Conservation (phyloP, 2,329 filamentous ascomycete genomes). For the Epichloe bromicola region DNA sequence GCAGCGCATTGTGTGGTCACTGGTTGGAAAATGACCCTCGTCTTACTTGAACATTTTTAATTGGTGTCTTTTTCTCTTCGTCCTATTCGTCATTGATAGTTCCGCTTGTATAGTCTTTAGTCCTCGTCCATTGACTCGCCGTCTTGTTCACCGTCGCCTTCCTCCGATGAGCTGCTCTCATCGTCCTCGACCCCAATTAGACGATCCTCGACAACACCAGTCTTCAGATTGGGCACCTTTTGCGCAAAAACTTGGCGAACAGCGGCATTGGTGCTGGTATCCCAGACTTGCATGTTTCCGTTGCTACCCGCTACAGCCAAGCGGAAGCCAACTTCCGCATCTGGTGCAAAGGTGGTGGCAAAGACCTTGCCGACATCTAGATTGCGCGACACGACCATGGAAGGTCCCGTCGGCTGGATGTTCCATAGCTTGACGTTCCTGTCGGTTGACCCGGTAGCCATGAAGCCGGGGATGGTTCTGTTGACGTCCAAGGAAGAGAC, state of each 20-base stretch:
- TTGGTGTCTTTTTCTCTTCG: not conserved
- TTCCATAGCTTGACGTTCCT: slow-evolving; percentile 97
- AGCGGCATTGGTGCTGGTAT: slow-evolving; percentile 82
- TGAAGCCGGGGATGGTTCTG: slow-evolving; percentile 74
- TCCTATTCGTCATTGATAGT: not conserved
- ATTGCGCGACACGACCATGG: slow-evolving; percentile 83
- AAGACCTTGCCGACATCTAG: slow-evolving; percentile 93
- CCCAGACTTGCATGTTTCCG: slow-evolving; percentile 87
- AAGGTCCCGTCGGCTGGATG: slow-evolving; percentile 64
- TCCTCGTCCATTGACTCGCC: slow-evolving; percentile 15
- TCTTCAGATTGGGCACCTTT: slow-evolving; percentile 48
- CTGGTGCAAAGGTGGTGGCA: slow-evolving; percentile 78
- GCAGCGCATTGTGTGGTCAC: not conserved
- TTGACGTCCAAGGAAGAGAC: slow-evolving; percentile 92
- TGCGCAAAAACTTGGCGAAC: slow-evolving; percentile 73
- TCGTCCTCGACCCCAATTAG: slow-evolving; percentile 60
- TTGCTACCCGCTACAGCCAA: slow-evolving; percentile 91
- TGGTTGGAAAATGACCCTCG: not conserved
- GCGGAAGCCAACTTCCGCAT: slow-evolving; percentile 80
- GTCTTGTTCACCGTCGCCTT: slow-evolving; percentile 38
- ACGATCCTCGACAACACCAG: slow-evolving; percentile 54
- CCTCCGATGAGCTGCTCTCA: slow-evolving; percentile 50
- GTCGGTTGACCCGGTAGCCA: slow-evolving; percentile 88
- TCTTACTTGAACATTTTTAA: not conserved
- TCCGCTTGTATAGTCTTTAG: slow-evolving; percentile 2